Base-by-base conservation (phyloP, 2,329 filamentous ascomycete species). In the Fusarium sp. region DNA sequence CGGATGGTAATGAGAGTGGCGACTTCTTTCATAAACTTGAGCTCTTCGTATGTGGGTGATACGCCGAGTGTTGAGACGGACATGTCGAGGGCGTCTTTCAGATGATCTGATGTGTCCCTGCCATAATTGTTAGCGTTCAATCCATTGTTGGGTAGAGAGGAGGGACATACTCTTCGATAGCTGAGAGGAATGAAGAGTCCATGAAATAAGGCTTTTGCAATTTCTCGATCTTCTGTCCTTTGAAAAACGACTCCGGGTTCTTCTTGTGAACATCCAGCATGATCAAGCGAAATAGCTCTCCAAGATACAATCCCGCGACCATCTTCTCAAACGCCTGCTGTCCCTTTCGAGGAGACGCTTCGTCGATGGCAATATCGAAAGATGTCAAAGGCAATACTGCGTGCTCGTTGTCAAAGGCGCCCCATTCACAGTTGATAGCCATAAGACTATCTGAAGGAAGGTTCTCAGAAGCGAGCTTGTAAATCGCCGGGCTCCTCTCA, bases 281-380 rank as follows among this genome's bases (percentile, higher is more conserved):
- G 47, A 95, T 89, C 40, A 97, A 86, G 51, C 95, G 92, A 86
- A 97, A 96, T 74, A 98, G 91, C 80, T 98, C 95, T 65, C 95
- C 95, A 1, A 97, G 87, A 78, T 97, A 98, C 40, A 97, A 85
- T 61, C 95, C 95, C 1, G 95, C 93, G 75, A 97, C 94, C 92
- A 97, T 97, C 84, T 98, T 97, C 82, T 98, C 95, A 72, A 97
- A 97, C 1, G 93, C 90, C 81, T 98, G 95, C 81, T 97, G 94
- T 44, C 94, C 94, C 3, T 94, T 94, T 20, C 94, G 91, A n/a
- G 95, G 95, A 12, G 94, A 97, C 71, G 95, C 91, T 68, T 92
- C 89, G 83, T 98, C 95, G 74, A 98, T 93, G 67, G 90, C 88
- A 55, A 92, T 83, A 77, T 98, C 95, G 78, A 96, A 97, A 53